Evolutionary conservation across 768 basidiomycete genomes (phyloP), one percentile per base, ranked within the genome.

Genomic region (Lactarius sanguifluus): DNA sequence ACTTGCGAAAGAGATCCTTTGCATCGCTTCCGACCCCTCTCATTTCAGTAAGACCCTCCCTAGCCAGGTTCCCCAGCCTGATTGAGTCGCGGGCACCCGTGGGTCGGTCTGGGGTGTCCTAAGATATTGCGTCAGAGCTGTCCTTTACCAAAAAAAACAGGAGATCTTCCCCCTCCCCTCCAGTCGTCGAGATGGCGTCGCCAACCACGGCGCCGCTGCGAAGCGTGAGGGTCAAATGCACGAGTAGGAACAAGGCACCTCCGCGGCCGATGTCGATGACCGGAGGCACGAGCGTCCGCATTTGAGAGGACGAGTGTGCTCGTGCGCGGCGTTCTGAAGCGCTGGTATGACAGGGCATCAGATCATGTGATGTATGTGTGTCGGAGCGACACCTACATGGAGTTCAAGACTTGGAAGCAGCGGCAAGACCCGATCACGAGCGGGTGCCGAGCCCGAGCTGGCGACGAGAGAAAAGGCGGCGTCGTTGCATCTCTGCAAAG

Each of bases 361-460:
- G 63, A 71, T 36, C 69, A 61, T 5, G 59, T 50, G 10, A 56
- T 56, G 34, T 65, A 59, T 12, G 83, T 83, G 66, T 76, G 75
- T 64, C 83, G 83, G 55, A 85, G 87, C 64, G 83, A 88, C 34
- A 79, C 78, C 7, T 91, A 91, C 73, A 82, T 82, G 56, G 76
- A 82, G 66, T 87, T 83, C 70, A 64, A 54, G 43, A 36, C 59
- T n/a, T 75, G 74, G 69, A 72, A 73, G 66, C 1, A 61, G 45
- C 45, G 45, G 45, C n/a, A 47, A 47, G n/a, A 47, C 4, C 45
- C n/a, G n/a, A 12, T 50, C 23, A 23, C n/a, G 47, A 47, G 9
- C 45, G 9, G 20, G 0, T 50, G 10, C 23, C 5, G n/a, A 50
- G 47, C n/a, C 9, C 45, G 8, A 47, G 55, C 65, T 72, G 23